Evolutionary conservation across 148 eudicot genomes (phyloP).

Genomic region (Spergularia bocconei): DNA sequence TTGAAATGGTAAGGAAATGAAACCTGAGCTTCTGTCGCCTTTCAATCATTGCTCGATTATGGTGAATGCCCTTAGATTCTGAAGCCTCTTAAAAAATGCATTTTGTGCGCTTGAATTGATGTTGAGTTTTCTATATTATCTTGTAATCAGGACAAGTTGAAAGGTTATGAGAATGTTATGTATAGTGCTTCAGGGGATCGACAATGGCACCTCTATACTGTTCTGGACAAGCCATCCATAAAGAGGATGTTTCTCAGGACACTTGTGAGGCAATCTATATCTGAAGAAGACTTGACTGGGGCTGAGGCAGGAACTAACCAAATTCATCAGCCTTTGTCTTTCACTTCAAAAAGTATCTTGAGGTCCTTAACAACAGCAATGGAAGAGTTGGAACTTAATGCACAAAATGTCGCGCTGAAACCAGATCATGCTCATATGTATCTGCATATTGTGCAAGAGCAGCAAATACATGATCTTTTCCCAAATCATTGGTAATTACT

Average conservation of each 20-base stretch:
- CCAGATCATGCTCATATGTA: slow-evolving; percentile 97
- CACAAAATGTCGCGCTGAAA: slow-evolving; percentile 66
- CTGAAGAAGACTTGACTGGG: slow-evolving; percentile 45
- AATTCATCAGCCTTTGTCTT: slow-evolving; percentile 49
- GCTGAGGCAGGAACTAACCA: slow-evolving; percentile 42
- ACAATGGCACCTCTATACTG: slow-evolving; percentile 95
- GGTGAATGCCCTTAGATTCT: neutral
- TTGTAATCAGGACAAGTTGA: slow-evolving; percentile 75
- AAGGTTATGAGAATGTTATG: slow-evolving; percentile 66
- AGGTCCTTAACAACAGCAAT: slow-evolving; percentile 79
- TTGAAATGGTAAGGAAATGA: slow-evolving; percentile 66
- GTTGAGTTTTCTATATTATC: slow-evolving; percentile 7
- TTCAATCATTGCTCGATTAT: neutral
- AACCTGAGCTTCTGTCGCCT: neutral
- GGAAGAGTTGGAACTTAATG: slow-evolving; percentile 96
- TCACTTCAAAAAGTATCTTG: slow-evolving; percentile 82
- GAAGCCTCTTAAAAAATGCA: slow-evolving; percentile 3
- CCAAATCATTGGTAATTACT: slow-evolving; percentile 61
- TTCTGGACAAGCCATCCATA: slow-evolving; percentile 72
- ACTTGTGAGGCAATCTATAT: slow-evolving; percentile 81
- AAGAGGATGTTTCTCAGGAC: slow-evolving; percentile 95
- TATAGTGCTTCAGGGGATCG: slow-evolving; percentile 90
- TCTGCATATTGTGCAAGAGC: slow-evolving; percentile 77
- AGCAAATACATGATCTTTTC: slow-evolving; percentile 75
- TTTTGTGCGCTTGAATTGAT: slow-evolving; percentile 6